A percentile compares a stretch with the other conserved stretches of the same genome.
These are phyloP conservation scores for Leccinum imitatum DNA, from an alignment of 768 basidiomycete genomes.

Conservation along the genomic window DNA sequence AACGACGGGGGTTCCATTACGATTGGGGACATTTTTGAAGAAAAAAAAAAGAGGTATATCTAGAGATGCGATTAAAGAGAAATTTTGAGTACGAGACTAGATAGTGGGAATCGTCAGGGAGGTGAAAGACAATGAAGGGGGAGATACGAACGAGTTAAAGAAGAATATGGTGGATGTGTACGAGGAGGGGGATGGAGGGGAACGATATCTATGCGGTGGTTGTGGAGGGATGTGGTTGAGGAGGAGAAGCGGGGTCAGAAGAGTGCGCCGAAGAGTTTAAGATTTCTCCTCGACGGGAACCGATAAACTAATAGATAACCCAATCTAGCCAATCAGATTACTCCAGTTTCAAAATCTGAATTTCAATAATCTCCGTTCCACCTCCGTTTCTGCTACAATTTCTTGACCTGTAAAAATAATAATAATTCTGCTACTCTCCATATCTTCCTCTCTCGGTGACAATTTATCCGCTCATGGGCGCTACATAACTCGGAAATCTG, in stretches of 20 bases:
- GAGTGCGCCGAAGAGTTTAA: constrained; percentile 29
- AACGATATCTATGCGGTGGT: neutral
- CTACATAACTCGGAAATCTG: constrained; percentile 29
- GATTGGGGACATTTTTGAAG: constrained; percentile 52
- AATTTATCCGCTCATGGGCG: constrained; percentile 31
- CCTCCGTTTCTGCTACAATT: constrained; percentile 2
- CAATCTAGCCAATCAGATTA: constrained; percentile 39
- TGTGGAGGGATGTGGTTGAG: constrained; percentile 14
- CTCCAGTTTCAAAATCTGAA: constrained; percentile 26
- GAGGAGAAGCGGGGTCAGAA: constrained; percentile 30
- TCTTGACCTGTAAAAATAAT: constrained; percentile 4
- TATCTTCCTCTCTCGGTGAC: constrained; percentile 21
- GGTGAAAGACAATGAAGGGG: neutral
- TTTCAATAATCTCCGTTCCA: constrained; percentile 17
- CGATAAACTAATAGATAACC: constrained; percentile 41
- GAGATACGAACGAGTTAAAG: neutral
- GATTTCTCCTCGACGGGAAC: constrained; percentile 38
- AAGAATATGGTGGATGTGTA: neutral
- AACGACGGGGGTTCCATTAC: constrained; percentile 54
- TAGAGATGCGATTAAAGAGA: constrained; percentile 35
- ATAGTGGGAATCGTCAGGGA: constrained; percentile 15
- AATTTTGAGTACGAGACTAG: constrained; percentile 23
- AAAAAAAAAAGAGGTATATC: constrained; percentile 17
- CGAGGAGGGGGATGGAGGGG: neutral
- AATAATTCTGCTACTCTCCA: neutral